These are phyloP conservation scores for Dactylellina cionopaga DNA, from an alignment of 2,329 filamentous ascomycete species.

Conservation along the genomic window DNA sequence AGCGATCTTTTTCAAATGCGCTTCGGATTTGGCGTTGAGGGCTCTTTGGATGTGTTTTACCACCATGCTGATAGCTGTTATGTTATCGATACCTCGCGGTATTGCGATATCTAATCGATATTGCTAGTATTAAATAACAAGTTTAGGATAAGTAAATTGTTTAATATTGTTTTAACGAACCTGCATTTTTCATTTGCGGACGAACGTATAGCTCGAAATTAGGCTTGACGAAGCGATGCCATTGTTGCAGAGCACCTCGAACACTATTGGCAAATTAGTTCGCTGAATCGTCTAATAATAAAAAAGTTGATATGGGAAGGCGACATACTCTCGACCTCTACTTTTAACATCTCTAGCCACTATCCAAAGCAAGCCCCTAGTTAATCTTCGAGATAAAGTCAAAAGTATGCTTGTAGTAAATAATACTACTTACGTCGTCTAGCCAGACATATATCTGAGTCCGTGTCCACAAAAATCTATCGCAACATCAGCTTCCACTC, in stretches of 20 bases:
- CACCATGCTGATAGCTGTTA: conserved; percentile 94
- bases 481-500: not conserved
- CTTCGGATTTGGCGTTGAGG: conserved; percentile 82
- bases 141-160: conserved; percentile 27
- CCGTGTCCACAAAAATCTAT: conserved; percentile 93
- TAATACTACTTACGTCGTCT: conserved; percentile 76
- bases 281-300: not conserved
- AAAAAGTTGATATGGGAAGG: too few species aligned
- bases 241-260: conserved; percentile 96
- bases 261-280: conserved; percentile 63
- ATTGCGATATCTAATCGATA: conserved; percentile 80
- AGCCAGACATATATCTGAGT: conserved; percentile 91
- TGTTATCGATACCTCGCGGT: conserved; percentile 91
- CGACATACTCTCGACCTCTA: conserved; percentile 77
- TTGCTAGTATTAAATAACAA: too few species aligned
- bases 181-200: conserved; percentile 86
- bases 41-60: conserved; percentile 91
- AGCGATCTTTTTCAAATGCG: conserved; percentile 81
- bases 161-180: conserved; percentile 63
- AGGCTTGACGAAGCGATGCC: conserved; percentile 95
- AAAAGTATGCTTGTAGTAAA: not conserved
- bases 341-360: conserved; percentile 83
- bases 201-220: conserved; percentile 95
- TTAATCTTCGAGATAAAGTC: too few species aligned
- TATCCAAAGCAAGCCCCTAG: not conserved